Evolutionary conservation across 192 early-diverging fungal species (phyloP).

Genomic region (Rhizoclosmatium sp.): DNA sequence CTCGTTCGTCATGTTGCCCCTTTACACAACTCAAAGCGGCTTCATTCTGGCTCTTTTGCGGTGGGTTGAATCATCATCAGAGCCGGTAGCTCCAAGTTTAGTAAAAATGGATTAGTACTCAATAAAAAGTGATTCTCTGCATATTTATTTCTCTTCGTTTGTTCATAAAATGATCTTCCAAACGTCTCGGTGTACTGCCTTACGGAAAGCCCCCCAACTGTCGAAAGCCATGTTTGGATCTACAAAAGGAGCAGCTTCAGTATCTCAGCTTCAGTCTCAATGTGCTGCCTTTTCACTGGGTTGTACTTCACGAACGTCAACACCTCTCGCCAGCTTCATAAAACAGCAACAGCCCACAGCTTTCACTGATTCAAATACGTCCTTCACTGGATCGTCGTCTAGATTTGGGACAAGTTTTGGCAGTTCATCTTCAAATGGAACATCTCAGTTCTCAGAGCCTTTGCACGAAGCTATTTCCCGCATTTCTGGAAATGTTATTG

Average conservation of each 20-base stretch:
- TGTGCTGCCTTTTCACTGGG: too few relatives aligned
- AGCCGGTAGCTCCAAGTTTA: background rate
- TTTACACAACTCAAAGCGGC: background rate
- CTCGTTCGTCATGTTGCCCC: constrained; percentile 1
- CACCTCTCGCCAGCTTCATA: background rate
- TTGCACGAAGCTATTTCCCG: background rate
- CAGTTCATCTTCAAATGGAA: background rate
- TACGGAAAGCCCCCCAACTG: too few relatives aligned
- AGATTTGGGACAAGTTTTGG: background rate
- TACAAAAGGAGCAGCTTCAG: too few relatives aligned
- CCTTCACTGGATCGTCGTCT: constrained; percentile 1
- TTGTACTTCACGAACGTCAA: background rate
- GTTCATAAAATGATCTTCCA: too few relatives aligned
- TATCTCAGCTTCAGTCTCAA: too few relatives aligned
- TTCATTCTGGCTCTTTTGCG: background rate
- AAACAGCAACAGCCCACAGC: background rate
- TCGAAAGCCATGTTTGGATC: too few relatives aligned
- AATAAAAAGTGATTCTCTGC: too few relatives aligned
- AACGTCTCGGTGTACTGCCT: too few relatives aligned
- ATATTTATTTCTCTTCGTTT: too few relatives aligned
- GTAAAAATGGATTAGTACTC: too few relatives aligned
- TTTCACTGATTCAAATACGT: background rate
- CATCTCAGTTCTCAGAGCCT: background rate
- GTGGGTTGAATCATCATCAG: background rate
- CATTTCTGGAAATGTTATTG: background rate